These are phyloP conservation scores for Fusarium hostae DNA, from an alignment of 2,329 filamentous ascomycete species.

Conservation along the genomic window DNA sequence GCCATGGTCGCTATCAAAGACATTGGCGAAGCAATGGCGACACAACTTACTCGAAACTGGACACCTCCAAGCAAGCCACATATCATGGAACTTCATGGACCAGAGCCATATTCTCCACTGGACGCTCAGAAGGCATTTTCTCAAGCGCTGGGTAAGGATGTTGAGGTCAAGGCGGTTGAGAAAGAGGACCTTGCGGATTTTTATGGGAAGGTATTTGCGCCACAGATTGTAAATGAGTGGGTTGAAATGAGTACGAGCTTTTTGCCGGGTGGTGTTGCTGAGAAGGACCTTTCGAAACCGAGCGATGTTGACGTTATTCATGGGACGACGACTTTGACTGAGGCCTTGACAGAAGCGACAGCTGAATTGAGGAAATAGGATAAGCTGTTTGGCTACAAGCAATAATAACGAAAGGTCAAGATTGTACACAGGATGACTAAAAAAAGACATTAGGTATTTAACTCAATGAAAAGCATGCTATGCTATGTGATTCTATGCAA, in stretches of 20 bases:
- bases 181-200: conserved; percentile 36
- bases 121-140: conserved; percentile 48
- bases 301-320: conserved; percentile 33
- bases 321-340: conserved; percentile 35
- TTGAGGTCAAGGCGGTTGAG: conserved; percentile 46
- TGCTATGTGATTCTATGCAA: not conserved
- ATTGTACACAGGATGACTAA: fast-evolving
- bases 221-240: conserved; percentile 40
- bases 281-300: conserved; percentile 20
- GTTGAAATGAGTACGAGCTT: conserved; percentile 48
- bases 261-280: conserved; percentile 42
- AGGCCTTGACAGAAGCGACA: conserved; percentile 21
- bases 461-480: not conserved
- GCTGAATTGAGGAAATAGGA: not conserved
- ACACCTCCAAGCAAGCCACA: conserved; percentile 38
- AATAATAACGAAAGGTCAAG: fast-evolving
- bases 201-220: conserved; percentile 40
- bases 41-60: conserved; percentile 36
- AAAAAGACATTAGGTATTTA: not conserved
- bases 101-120: conserved; percentile 41
- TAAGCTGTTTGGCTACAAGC: fast-evolving
- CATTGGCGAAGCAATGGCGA: conserved; percentile 43
- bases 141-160: conserved; percentile 37
- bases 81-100: conserved; percentile 49
- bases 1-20: conserved; percentile 48